These are phyloP conservation scores for Sanghuangporus weigelae DNA, from an alignment of 1,284 basidiomycete genomes.

Conservation along the genomic window DNA sequence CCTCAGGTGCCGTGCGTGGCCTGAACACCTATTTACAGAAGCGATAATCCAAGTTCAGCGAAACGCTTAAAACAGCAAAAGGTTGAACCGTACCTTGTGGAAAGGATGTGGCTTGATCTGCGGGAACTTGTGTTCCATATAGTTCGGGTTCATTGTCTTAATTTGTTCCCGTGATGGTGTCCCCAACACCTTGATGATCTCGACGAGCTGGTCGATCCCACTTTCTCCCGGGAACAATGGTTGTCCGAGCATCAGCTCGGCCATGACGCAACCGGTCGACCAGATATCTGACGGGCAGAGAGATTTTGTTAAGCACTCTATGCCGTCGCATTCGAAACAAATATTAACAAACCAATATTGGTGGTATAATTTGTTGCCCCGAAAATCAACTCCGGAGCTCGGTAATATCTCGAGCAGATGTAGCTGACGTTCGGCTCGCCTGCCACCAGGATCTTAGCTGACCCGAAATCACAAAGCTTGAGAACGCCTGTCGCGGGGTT, in stretches of 20 bases:
- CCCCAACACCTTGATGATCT: slow-evolving; percentile 99
- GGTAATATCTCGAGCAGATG: slow-evolving; percentile 99
- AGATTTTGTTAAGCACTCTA: not conserved
- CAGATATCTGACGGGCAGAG: slow-evolving; percentile 74
- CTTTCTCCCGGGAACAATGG: slow-evolving; percentile 99
- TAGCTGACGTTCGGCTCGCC: slow-evolving; percentile 99
- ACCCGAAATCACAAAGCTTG: slow-evolving; percentile 99
- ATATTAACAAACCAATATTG: slow-evolving; percentile 78
- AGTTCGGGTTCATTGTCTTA: slow-evolving; percentile 99
- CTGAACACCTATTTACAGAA: slow-evolving; percentile 79
- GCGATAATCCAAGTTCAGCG: slow-evolving; percentile 9
- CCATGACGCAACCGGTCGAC: slow-evolving; percentile 99
- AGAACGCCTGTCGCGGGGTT: slow-evolving; percentile 96
- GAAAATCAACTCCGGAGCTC: slow-evolving; percentile 98
- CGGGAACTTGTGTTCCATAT: slow-evolving; percentile 99
- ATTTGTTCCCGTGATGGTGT: slow-evolving; percentile 99
- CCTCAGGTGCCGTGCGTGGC: slow-evolving; percentile 92
- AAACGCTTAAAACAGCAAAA: not conserved
- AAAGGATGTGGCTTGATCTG: slow-evolving; percentile 98
- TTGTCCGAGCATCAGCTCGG: slow-evolving; percentile 98
- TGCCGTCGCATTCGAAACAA: slow-evolving; percentile 6
- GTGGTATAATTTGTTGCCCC: slow-evolving; percentile 99
- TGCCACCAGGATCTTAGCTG: slow-evolving; percentile 95
- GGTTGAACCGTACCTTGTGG: slow-evolving; percentile 60
- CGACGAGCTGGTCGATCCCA: slow-evolving; percentile 99